Conservation (phyloP, 768 basidiomycete genomes). For the Tricholoma flavovirens region DNA sequence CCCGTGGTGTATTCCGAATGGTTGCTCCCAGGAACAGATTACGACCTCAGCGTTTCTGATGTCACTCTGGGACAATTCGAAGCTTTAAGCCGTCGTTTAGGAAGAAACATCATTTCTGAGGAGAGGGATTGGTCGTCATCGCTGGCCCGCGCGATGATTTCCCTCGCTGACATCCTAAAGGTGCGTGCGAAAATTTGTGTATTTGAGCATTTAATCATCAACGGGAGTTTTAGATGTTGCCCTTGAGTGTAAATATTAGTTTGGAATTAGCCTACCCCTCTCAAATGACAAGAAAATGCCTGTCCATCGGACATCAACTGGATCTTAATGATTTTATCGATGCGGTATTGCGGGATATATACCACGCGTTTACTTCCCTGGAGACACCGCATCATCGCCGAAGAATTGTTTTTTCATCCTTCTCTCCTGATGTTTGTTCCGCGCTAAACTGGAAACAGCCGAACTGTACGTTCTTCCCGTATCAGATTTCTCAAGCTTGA, state of each 20-base stretch:
- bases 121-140: constrained; percentile 40
- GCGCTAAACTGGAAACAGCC: constrained; percentile 99
- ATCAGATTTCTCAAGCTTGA: neutral
- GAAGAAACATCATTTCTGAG: constrained; percentile 34
- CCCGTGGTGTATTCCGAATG: constrained; percentile 81
- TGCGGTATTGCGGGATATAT: constrained; percentile 77
- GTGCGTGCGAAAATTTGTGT: constrained; percentile 34
- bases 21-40: constrained; percentile 63
- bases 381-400: constrained; percentile 54
- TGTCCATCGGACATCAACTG: constrained; percentile 44
- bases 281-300: constrained; percentile 35
- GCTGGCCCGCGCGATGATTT: constrained; percentile 53
- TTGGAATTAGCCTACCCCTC: constrained; percentile 81
- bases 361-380: constrained; percentile 51
- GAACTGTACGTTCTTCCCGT: constrained; percentile 61
- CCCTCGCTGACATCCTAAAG: constrained; percentile 71
- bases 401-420: constrained; percentile 89
- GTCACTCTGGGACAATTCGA: constrained; percentile 80
- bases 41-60: constrained; percentile 79
- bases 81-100: constrained; percentile 48
- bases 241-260: constrained; percentile 63
- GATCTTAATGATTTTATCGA: constrained; percentile 84
- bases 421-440: constrained; percentile 83
- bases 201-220: constrained; percentile 3
- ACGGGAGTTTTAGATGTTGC: constrained; percentile 42